These are phyloP conservation scores for Phytophthora tentaculata DNA, from an alignment of 352 stramenopile species.

Conservation along the genomic window DNA sequence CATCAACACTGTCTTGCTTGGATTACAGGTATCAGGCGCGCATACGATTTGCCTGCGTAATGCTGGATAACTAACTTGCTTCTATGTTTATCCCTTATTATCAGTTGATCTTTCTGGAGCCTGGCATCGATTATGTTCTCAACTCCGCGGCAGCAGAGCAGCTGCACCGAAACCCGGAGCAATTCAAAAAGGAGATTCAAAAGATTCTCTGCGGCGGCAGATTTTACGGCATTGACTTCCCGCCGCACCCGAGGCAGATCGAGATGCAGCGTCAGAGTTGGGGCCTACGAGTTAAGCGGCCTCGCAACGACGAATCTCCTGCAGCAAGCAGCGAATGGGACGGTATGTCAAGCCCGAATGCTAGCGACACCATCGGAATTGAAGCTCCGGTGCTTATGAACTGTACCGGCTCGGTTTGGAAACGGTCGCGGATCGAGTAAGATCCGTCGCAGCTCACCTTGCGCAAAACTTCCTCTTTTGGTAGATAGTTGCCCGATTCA, in stretches of 20 bases:
- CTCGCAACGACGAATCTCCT: slow-evolving; percentile 44
- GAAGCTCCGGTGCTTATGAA: slow-evolving; percentile 50
- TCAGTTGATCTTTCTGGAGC: slow-evolving; percentile 85
- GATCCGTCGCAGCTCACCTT: background rate
- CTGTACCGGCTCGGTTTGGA: slow-evolving; percentile 53
- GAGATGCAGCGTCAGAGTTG: slow-evolving; percentile 60
- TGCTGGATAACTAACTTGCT: background rate
- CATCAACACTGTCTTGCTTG: slow-evolving; percentile 87
- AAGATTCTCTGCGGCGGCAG: slow-evolving; percentile 68
- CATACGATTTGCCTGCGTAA: background rate
- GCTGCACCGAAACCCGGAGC: slow-evolving; percentile 49
- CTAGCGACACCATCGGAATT: slow-evolving; percentile 25
- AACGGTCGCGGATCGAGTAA: slow-evolving; percentile 69
- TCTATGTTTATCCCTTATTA: background rate
- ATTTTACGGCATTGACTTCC: slow-evolving; percentile 72
- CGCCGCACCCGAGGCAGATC: slow-evolving; percentile 57
- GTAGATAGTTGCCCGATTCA: slow-evolving; percentile 4
- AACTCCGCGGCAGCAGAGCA: slow-evolving; percentile 62
- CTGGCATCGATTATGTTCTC: slow-evolving; percentile 71
- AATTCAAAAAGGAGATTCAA: slow-evolving; percentile 65
- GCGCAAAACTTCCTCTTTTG: background rate
- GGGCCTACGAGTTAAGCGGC: slow-evolving; percentile 61
- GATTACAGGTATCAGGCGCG: slow-evolving; percentile 60
- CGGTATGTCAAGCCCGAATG: slow-evolving; percentile 28
- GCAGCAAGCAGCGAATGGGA: slow-evolving; percentile 44